phyloP scores from a whole-genome alignment of 2,329 filamentous ascomycete species.

The Rachicladosporium sp. region DNA sequence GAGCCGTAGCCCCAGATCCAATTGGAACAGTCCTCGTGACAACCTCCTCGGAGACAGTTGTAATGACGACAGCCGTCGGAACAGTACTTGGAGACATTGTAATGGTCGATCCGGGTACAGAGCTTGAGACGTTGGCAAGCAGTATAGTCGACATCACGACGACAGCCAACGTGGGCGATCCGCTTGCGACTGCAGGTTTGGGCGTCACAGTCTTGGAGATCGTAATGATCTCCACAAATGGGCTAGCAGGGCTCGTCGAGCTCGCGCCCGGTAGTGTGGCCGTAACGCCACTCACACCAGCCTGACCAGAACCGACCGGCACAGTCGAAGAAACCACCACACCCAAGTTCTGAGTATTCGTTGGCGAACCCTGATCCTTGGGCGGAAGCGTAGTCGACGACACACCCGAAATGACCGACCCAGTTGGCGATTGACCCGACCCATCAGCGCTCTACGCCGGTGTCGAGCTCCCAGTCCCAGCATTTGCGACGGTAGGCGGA shows the following conservation, averaged over 20 bases:
- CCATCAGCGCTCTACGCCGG: no score
- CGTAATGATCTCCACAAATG: no score
- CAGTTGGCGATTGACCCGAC: no score
- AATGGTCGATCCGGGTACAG: background rate
- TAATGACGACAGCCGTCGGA: background rate
- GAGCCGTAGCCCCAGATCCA: no score
- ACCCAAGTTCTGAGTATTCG: background rate
- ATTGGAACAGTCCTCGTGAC: no score
- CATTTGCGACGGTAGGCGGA: slow-evolving; percentile 1
- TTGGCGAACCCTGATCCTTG: slow-evolving; percentile 1
- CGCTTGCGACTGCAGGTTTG: no score
- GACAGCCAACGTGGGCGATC: no score
- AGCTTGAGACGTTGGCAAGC: no score
- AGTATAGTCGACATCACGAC: no score
- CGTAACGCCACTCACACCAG: background rate
- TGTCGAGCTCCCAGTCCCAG: background rate
- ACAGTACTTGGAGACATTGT: background rate
- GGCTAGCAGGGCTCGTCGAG: no score
- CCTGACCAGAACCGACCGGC: background rate
- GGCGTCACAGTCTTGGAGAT: no score
- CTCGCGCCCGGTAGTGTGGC: no score
- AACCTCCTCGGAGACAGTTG: background rate
- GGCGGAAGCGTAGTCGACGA: background rate
- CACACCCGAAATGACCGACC: background rate
- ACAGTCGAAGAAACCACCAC: background rate